Evolutionary conservation across 148 eudicot species (phyloP), one percentile per base, ranked within the genome.

Genomic region (Fallopia convolvulus): DNA sequence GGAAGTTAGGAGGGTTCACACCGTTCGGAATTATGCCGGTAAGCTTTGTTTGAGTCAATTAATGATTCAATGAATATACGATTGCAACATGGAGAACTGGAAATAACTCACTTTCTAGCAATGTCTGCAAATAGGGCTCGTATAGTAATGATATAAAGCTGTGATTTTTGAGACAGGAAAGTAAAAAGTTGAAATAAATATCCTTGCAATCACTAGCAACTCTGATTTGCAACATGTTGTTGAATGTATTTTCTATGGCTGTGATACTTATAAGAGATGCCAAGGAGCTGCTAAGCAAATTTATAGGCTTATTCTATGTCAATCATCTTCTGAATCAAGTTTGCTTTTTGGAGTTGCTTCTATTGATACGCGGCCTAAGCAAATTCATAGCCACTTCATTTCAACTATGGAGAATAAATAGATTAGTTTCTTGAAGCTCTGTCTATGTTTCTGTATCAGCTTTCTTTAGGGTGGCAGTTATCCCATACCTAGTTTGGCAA

Each of bases 1-100:
- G 87, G 98, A 95, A 82, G 99, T 95, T 79, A 94, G 92, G 13
- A 86, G 94, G 89, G 93, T 95, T 26, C 97, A 91, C 84, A 82
- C 87, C 46, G 99, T 90, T 75, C 83, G 99, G 81, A 74, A 61
- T 56, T 95, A 95, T 26, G 97, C 97, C 8, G 99, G 99, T 91
- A 36, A 85, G 91, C 77, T 75, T 58, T 3, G 5, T 65, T 3
- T 30, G 60, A 55, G 68, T 20, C 33, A 9, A 58, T 5, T 8
- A 21, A 60, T 60, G 4, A 23, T 33, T 9, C 11, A 60, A 60
- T 23, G 68, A 20, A 60, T 6, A 23, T 60, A 21, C 33, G 40
- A 65, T 3, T 65, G 41, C 70, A 30, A 32, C 70, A 65, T 26
- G 32, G 32, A 26, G 17, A 65, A 65, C 70, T 12, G 41, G 6